Conservation (phyloP, 306 rosid genomes). For the Nissolia schottii region DNA sequence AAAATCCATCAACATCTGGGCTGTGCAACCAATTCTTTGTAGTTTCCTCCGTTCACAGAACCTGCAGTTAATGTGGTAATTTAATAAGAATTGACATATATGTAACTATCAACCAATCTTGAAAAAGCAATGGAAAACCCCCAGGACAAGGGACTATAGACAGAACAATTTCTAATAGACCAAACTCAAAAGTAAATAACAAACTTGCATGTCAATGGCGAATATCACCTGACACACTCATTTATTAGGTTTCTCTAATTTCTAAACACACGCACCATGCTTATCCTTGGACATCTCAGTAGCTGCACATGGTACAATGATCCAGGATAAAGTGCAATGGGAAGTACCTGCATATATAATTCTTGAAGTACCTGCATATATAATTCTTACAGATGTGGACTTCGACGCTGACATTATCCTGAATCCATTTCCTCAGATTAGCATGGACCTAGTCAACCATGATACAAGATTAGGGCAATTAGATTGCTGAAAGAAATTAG, state of each 20-base stretch:
- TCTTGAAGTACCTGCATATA: conserved; percentile 81
- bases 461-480: background rate
- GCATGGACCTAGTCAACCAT: conserved; percentile 48
- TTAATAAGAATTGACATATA: background rate
- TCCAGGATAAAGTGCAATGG: no score
- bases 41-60: conserved; percentile 85
- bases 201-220: background rate
- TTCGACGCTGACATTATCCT: conserved; percentile 42
- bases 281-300: background rate
- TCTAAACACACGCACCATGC: background rate
- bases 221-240: background rate
- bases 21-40: conserved; percentile 76
- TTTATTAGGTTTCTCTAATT: background rate
- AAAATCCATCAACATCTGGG: conserved; percentile 88
- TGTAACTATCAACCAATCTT: background rate
- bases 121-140: background rate
- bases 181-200: background rate
- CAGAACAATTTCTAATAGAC: background rate
- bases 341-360: background rate
- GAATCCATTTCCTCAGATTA: conserved; percentile 69
- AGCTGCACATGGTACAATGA: no score
- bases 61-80: conserved; percentile 39
- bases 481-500: background rate
- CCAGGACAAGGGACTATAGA: background rate
- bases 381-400: conserved; percentile 69